A percentile compares a stretch with the other conserved stretches of the same genome.
These are phyloP conservation scores for Penicillium flavigenum DNA, from an alignment of 495 filamentous ascomycete species.

Conservation along the genomic window DNA sequence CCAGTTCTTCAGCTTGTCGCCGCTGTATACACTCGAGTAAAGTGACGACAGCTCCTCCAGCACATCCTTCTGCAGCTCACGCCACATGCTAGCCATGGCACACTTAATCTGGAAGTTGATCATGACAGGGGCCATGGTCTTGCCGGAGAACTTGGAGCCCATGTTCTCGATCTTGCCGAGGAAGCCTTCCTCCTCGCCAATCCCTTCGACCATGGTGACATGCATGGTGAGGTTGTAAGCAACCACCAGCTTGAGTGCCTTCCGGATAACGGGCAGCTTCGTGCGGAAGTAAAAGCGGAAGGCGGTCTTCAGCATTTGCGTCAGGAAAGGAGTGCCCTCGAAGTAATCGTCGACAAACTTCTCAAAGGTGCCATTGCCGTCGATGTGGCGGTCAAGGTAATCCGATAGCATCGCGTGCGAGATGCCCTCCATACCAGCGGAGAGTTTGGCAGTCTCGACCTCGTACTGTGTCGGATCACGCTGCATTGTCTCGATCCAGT, in stretches of 20 bases:
- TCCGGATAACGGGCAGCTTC: slow-evolving; percentile 79
- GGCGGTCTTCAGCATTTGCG: slow-evolving; percentile 89
- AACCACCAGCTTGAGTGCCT: slow-evolving; percentile 85
- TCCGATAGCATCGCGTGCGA: slow-evolving; percentile 73
- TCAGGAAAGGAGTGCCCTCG: slow-evolving; percentile 87
- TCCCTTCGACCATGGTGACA: slow-evolving; percentile 86
- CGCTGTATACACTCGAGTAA: slow-evolving; percentile 90
- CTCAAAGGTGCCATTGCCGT: slow-evolving; percentile 73
- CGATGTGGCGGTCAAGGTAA: slow-evolving; percentile 89
- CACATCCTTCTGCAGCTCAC: slow-evolving; percentile 89
- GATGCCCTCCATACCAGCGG: slow-evolving; percentile 81
- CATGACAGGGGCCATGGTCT: slow-evolving; percentile 90
- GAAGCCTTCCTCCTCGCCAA: slow-evolving; percentile 74
- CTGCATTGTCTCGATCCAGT: slow-evolving; percentile 81
- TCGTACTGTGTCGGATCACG: slow-evolving; percentile 74
- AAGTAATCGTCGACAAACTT: slow-evolving; percentile 92
- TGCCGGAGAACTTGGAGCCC: slow-evolving; percentile 77
- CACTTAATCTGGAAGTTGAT: slow-evolving; percentile 98
- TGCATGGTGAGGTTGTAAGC: slow-evolving; percentile 91
- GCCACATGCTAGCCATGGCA: slow-evolving; percentile 93
- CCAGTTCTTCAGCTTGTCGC: slow-evolving; percentile 94
- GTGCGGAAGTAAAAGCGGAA: slow-evolving; percentile 85
- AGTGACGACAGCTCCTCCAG: slow-evolving; percentile 85
- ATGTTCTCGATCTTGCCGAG: slow-evolving; percentile 76
- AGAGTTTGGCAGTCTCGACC: slow-evolving; percentile 78